These are phyloP conservation scores for Clarireedia monteithiana DNA, from an alignment of 2,329 filamentous ascomycete genomes.

Conservation along the genomic window DNA sequence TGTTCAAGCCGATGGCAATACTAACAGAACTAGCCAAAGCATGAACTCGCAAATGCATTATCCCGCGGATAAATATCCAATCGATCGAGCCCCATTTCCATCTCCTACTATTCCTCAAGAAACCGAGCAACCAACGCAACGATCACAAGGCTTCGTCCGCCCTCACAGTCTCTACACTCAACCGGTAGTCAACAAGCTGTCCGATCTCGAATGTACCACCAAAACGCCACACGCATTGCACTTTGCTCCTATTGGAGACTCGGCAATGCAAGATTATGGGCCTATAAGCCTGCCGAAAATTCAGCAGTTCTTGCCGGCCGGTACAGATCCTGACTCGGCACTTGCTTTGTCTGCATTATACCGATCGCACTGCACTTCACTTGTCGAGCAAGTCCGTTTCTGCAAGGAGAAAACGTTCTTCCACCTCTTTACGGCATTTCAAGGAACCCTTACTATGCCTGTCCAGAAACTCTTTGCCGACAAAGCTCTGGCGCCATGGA, in stretches of 20 bases:
- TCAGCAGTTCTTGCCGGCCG: conserved; percentile 67
- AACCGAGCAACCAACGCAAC: conserved; percentile 22
- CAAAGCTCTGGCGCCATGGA: conserved; percentile 78
- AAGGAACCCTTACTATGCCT: conserved; percentile 91
- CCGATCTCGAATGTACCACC: conserved; percentile 50
- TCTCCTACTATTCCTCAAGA: conserved; percentile 34
- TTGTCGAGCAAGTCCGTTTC: conserved; percentile 91
- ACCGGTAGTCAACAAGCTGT: conserved; percentile 45
- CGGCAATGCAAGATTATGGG: conserved; percentile 55
- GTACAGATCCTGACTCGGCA: conserved; percentile 80
- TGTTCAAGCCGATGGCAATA: neutral
- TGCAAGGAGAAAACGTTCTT: conserved; percentile 97
- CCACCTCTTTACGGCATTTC: conserved; percentile 88
- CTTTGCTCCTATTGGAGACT: conserved; percentile 51
- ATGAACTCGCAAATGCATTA: conserved; percentile 23
- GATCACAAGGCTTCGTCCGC: conserved; percentile 29
- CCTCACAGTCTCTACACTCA: conserved; percentile 52
- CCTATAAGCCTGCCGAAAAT: conserved; percentile 79
- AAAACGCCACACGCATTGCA: conserved; percentile 53
- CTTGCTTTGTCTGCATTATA: conserved; percentile 83
- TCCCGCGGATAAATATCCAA: conserved; percentile 26
- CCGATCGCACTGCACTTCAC: conserved; percentile 86
- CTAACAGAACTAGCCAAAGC: conserved; percentile 21
- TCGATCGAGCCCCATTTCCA: conserved; percentile 32
- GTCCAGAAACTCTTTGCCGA: conserved; percentile 88